Evolutionary conservation across 768 basidiomycete genomes (phyloP).

Genomic region (Wakefieldia striispora): DNA sequence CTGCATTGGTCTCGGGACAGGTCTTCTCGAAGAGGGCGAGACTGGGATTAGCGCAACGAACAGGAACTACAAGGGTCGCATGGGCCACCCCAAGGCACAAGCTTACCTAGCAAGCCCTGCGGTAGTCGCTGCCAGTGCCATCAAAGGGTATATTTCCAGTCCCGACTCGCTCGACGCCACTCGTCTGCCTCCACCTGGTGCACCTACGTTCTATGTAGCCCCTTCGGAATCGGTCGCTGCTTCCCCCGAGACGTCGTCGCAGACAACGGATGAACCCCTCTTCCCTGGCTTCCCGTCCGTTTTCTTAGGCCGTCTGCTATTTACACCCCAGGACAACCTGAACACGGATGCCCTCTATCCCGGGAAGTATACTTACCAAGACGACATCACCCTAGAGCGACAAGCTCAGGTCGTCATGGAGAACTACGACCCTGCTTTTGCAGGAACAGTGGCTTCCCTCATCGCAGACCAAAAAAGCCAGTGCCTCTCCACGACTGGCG

Average conservation of each 20-base stretch:
- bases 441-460: constrained; percentile 60
- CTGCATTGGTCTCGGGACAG: constrained; percentile 94
- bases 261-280: constrained; percentile 54
- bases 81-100: constrained; percentile 93
- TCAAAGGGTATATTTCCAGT: constrained; percentile 86
- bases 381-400: constrained; percentile 92
- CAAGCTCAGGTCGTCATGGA: constrained; percentile 99
- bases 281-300: constrained; percentile 78
- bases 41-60: constrained; percentile 98
- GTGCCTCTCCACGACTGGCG: constrained; percentile 13
- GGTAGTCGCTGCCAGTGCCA: constrained; percentile 94
- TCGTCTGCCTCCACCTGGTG: constrained; percentile 45
- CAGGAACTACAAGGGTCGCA: constrained; percentile 97
- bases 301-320: constrained; percentile 86
- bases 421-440: constrained; percentile 93
- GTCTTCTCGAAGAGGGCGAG: constrained; percentile 90
- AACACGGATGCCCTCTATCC: constrained; percentile 99
- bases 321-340: constrained; percentile 93
- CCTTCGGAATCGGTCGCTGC: constrained; percentile 30
- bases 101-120: constrained; percentile 97
- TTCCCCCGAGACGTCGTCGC: constrained; percentile 27
- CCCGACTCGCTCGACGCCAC: constrained; percentile 65
- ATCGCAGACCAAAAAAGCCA: constrained; percentile 25
- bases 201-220: constrained; percentile 59
- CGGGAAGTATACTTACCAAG: constrained; percentile 98